Conservation (phyloP, 2,329 filamentous ascomycete genomes). For the Sporothrix sp. region DNA sequence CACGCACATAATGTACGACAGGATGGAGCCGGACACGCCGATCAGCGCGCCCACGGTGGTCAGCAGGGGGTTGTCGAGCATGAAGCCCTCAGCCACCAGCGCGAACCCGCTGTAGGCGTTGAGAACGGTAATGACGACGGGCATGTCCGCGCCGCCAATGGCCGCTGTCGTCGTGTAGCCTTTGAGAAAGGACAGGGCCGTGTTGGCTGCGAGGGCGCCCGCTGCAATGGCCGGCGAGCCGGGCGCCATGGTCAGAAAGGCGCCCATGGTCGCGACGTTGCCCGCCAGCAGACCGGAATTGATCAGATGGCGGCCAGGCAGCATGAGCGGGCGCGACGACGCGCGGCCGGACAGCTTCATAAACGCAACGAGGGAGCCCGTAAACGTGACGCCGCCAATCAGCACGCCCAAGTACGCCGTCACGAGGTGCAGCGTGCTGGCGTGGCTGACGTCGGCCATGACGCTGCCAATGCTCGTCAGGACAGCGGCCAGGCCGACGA, state of each 20-base stretch:
- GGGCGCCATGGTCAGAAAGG: constrained; percentile 72
- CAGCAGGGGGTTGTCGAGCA: constrained; percentile 78
- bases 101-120: constrained; percentile 90
- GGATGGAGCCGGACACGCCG: constrained; percentile 77
- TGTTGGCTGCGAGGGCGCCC: constrained; percentile 65
- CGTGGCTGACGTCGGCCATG: constrained; percentile 59
- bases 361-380: constrained; percentile 81
- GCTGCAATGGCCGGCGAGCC: constrained; percentile 71
- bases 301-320: constrained; percentile 66
- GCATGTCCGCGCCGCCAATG: constrained; percentile 92
- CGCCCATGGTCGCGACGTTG: constrained; percentile 75
- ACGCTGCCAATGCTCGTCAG: constrained; percentile 83
- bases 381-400: constrained; percentile 85
- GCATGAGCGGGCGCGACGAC: constrained; percentile 62
- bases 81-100: constrained; percentile 80
- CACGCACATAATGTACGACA: constrained; percentile 79
- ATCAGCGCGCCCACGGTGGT: constrained; percentile 82
- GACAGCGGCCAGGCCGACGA: constrained; percentile 81
- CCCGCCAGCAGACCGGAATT: constrained; percentile 65
- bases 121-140: constrained; percentile 79
- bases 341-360: constrained; percentile 76
- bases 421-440: constrained; percentile 72
- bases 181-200: constrained; percentile 70
- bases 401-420: constrained; percentile 79
- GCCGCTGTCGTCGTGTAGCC: constrained; percentile 81